phyloP scores from a whole-genome alignment of 345 rosid genomes.

The Euphorbia lathyris region DNA sequence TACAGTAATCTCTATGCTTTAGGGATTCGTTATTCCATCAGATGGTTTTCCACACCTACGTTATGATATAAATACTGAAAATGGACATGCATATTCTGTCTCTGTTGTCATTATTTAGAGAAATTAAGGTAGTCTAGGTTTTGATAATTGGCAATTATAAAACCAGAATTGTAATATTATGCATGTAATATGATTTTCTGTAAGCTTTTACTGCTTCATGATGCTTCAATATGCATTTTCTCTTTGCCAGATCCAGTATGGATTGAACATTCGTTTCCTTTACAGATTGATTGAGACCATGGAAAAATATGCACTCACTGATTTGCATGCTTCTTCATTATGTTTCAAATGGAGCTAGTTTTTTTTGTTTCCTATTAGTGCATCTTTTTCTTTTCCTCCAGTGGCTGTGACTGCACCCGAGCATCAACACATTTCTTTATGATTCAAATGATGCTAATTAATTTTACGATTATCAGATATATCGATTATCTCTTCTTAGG shows the following conservation, averaged over 20 bases:
- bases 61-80: not conserved
- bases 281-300: not conserved
- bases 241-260: not conserved
- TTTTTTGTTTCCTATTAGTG: not conserved
- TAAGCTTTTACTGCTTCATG: not conserved
- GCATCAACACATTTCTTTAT: not conserved
- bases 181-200: not conserved
- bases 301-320: not conserved
- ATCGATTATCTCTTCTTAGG: conserved; percentile 98
- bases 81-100: not conserved
- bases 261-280: not conserved
- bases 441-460: conserved; percentile 19
- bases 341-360: not conserved
- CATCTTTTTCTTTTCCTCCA: not conserved
- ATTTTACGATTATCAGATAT: conserved; percentile 56
- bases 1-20: not conserved
- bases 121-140: not conserved
- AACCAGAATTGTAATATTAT: not conserved
- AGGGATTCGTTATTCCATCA: not conserved
- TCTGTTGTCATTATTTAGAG: not conserved
- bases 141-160: not conserved
- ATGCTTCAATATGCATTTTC: not conserved
- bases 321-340: not conserved
- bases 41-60: not conserved
- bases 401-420: not conserved